Percentiles rank a stretch among this genome's conserved stretches.
Evolutionary conservation across 345 rosid genomes (phyloP).

Genomic region (Angophora floribunda): DNA sequence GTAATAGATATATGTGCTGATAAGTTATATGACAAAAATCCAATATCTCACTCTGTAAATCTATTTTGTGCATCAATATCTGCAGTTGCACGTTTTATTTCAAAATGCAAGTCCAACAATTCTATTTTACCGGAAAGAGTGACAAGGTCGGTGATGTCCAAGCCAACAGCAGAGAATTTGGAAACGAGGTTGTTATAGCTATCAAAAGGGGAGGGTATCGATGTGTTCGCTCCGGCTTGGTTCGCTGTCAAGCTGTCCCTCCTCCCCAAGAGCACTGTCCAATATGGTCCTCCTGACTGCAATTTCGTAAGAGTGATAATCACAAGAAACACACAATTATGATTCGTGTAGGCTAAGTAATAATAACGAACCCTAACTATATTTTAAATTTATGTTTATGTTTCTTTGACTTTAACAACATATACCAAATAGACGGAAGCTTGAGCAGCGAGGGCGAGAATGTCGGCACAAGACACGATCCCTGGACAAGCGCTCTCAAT

Average conservation of each 20-base stretch:
- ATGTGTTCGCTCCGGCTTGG: constrained; percentile 26
- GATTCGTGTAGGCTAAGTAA: not conserved
- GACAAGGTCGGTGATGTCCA: constrained; percentile 54
- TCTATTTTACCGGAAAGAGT: constrained; percentile 54
- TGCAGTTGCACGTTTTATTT: not conserved
- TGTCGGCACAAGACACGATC: constrained; percentile 69
- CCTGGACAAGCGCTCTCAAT: constrained; percentile 61
- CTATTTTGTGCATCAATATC: not conserved
- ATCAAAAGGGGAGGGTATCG: constrained; percentile 52
- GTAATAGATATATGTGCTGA: not conserved
- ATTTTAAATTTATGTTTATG: not conserved
- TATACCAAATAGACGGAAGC: constrained; percentile 54
- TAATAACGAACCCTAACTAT: not conserved
- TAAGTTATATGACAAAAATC: not conserved
- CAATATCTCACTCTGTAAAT: not conserved
- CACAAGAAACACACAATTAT: not conserved
- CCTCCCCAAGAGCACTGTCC: constrained; percentile 62
- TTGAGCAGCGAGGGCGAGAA: constrained; percentile 60
- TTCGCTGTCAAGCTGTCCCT: constrained; percentile 62
- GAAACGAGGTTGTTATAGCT: constrained; percentile 21
- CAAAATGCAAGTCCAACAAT: not conserved
- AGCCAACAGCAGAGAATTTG: constrained; percentile 52
- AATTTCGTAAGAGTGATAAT: not conserved
- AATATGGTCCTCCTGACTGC: constrained; percentile 74
- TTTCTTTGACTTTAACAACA: not conserved